Conservation (phyloP, 2,329 filamentous ascomycete species). For the Diplodia mutila region DNA sequence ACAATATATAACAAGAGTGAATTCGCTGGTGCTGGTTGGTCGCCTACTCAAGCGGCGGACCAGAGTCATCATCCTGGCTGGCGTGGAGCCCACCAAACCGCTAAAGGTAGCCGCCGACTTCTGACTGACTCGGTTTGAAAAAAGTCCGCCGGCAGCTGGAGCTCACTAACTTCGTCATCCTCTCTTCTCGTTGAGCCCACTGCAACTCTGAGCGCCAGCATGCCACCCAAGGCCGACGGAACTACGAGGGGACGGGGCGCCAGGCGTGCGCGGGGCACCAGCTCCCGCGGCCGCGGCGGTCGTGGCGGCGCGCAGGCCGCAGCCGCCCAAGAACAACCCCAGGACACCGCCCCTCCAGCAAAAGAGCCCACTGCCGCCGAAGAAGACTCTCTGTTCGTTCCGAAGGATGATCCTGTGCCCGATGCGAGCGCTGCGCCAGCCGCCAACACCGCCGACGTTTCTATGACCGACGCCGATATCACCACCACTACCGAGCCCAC, state of each 20-base stretch:
- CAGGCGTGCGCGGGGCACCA: conserved; percentile 31
- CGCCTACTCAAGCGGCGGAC: neutral
- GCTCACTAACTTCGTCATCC: conserved; percentile 15
- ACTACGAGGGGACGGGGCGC: conserved; percentile 30
- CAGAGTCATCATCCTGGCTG: conserved; percentile 8
- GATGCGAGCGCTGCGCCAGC: neutral
- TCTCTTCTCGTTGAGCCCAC: neutral
- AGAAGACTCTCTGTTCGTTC: conserved; percentile 29
- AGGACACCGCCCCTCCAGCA: conserved; percentile 28
- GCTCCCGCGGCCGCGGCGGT: conserved; percentile 28
- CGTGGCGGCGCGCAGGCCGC: conserved; percentile 29
- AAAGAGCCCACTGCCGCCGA: conserved; percentile 20
- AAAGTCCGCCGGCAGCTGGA: conserved; percentile 12
- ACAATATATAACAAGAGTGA: neutral
- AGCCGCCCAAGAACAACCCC: conserved; percentile 30
- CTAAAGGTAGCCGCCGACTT: neutral
- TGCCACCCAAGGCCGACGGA: conserved; percentile 38
- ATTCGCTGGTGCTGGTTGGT: conserved; percentile 2
- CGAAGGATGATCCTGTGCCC: conserved; percentile 24
- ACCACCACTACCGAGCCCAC: conserved; percentile 3
- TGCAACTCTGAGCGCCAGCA: conserved; percentile 26
- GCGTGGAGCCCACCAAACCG: conserved; percentile 6
- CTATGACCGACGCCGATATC: conserved; percentile 14
- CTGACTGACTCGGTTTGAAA: conserved; percentile 12
- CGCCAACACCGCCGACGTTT: conserved; percentile 5